phyloP scores from a whole-genome alignment of 768 basidiomycete species.

The Pleurotus pulmonarius region DNA sequence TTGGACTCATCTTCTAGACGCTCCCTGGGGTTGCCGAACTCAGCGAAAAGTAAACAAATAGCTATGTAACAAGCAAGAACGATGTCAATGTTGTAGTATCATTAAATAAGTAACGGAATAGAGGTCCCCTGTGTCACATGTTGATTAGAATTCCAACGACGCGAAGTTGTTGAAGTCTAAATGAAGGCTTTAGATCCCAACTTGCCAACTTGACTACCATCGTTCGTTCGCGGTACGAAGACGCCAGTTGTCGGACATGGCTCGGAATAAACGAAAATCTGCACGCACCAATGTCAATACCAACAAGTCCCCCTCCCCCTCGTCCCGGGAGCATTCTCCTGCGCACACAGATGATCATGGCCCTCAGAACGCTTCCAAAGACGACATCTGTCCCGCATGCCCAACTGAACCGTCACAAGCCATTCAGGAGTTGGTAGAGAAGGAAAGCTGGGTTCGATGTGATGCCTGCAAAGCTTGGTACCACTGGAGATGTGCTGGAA shows the following conservation, averaged over 20 bases:
- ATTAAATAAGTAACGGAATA: background rate
- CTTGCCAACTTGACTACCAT: too few relatives aligned
- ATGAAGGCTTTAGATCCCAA: too few relatives aligned
- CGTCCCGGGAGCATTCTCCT: background rate
- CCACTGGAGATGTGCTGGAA: constrained; percentile 78
- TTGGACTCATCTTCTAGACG: constrained; percentile 38
- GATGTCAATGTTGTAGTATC: constrained; percentile 2
- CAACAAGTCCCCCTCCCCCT: background rate
- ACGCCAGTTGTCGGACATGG: background rate
- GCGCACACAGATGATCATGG: background rate
- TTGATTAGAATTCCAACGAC: background rate
- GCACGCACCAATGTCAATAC: background rate
- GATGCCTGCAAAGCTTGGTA: constrained; percentile 82
- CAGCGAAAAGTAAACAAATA: constrained; percentile 62
- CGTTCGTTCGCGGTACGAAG: too few relatives aligned
- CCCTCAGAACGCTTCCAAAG: constrained; percentile 8
- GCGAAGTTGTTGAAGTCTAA: too few relatives aligned
- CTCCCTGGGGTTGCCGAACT: constrained; percentile 91
- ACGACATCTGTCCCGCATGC: constrained; percentile 50
- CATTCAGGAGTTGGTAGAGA: constrained; percentile 36
- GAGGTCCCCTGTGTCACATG: background rate
- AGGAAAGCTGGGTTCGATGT: constrained; percentile 81
- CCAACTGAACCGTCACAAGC: constrained; percentile 26
- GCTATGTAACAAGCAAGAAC: constrained; percentile 4
- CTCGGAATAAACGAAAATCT: background rate